Evolutionary conservation across 2,329 filamentous ascomycete species (phyloP).

Genomic region (Aspergillus ochraceoroseus): DNA sequence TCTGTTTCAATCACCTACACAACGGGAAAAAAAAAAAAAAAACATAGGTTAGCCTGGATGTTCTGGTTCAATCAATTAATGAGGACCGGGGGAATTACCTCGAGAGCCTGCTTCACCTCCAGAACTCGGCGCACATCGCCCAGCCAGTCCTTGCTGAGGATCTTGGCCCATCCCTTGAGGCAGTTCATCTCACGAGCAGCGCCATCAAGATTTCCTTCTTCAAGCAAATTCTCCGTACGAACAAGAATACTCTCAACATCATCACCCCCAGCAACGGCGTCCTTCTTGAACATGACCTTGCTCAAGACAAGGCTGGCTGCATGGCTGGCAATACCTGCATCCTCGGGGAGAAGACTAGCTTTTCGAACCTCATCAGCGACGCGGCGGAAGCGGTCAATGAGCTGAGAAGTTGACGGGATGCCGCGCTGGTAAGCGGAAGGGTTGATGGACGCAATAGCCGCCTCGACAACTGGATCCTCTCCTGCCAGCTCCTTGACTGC

Average conservation of each 20-base stretch:
- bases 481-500: constrained; percentile 88
- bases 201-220: constrained; percentile 87
- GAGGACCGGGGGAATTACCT: constrained; percentile 58
- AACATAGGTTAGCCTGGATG: constrained; percentile 17
- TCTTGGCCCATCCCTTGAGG: constrained; percentile 90
- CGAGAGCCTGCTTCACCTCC: constrained; percentile 92
- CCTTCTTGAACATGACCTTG: constrained; percentile 95
- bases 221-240: constrained; percentile 80
- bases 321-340: constrained; percentile 91
- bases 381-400: constrained; percentile 92
- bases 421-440: constrained; percentile 89
- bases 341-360: constrained; percentile 83
- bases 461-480: constrained; percentile 79
- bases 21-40: too few species aligned
- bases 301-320: constrained; percentile 84
- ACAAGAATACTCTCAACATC: constrained; percentile 93
- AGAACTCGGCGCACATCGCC: constrained; percentile 83
- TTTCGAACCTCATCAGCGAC: constrained; percentile 91
- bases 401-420: constrained; percentile 73
- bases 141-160: constrained; percentile 89
- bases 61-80: not conserved
- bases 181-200: constrained; percentile 94
- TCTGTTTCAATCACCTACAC: constrained; percentile 79
- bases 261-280: constrained; percentile 71
- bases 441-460: constrained; percentile 94